Evolutionary conservation across 352 stramenopile species (phyloP).

Genomic region (Phytophthora chlamydospora): DNA sequence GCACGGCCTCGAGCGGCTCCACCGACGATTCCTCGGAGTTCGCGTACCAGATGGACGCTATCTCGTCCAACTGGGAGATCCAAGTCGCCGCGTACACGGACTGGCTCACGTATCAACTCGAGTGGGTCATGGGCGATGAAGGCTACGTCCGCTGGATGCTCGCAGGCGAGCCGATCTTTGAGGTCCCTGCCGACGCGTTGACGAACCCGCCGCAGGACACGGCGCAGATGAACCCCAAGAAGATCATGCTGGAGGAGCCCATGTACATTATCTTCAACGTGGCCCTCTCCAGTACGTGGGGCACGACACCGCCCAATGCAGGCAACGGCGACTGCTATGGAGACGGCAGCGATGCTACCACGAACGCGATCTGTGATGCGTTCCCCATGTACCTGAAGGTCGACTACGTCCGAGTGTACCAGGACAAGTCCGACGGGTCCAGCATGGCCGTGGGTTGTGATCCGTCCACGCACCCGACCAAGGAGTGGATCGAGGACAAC

Average conservation of each 20-base stretch:
- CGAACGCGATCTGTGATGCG: constrained; percentile 57
- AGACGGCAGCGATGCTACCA: constrained; percentile 32
- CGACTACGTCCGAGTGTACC: constrained; percentile 79
- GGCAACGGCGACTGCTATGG: constrained; percentile 48
- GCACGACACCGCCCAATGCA: constrained; percentile 60
- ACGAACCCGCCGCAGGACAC: constrained; percentile 53
- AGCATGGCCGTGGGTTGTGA: constrained; percentile 61
- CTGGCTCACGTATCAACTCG: constrained; percentile 75
- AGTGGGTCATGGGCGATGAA: constrained; percentile 63
- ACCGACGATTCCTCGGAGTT: constrained; percentile 40
- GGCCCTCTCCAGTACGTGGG: constrained; percentile 90
- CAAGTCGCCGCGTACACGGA: constrained; percentile 80
- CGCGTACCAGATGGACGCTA: constrained; percentile 92
- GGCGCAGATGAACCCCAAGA: constrained; percentile 70
- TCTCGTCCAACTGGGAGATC: constrained; percentile 92
- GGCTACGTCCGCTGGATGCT: constrained; percentile 83
- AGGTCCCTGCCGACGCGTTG: constrained; percentile 77
- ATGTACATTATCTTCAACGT: constrained; percentile 96
- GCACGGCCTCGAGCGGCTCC: constrained; percentile 26
- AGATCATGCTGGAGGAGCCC: constrained; percentile 93
- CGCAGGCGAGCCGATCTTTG: constrained; percentile 86
- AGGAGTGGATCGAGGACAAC: constrained; percentile 74
- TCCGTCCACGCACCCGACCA: constrained; percentile 58
- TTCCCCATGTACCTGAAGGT: constrained; percentile 80
- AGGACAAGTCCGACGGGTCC: constrained; percentile 43